Evolutionary conservation across 2,329 filamentous ascomycete genomes (phyloP), one percentile per base, ranked within the genome.

Genomic region (Penicillium sp.): DNA sequence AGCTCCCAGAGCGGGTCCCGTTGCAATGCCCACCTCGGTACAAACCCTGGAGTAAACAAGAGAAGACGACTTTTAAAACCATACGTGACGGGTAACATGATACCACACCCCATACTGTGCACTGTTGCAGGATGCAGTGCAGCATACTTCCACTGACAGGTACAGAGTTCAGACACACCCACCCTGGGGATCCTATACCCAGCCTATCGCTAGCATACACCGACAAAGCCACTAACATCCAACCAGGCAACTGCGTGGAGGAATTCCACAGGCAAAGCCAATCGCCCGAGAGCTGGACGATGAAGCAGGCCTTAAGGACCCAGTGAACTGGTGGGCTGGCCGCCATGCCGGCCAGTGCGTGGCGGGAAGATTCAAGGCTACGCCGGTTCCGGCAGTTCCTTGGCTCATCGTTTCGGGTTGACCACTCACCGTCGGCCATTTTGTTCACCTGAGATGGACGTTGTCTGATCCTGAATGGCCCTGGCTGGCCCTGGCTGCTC

Each of bases 321-420:
- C 43, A 12, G 43, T 45, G 43, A 47, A 47, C 43, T 47, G 43
- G 43, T 31, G 43, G 43, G 22, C 43, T 47, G 14, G 43, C 28
- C 28, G 28, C 28, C 28, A 6, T 31, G 43, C 43, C 43, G 57
- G 35, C 60, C 58, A 57, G 66, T 68, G 66, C 65, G 65, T 68
- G 65, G 54, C 28, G 42, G 43, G 63, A 67, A 67, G 49, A 63
- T 63, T 64, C n/a, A 28, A 34, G 43, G 42, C 66, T 67, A 67
- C 47, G 45, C 65, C 58, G 53, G 31, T 59, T 67, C 58, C 35
- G 57, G 66, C 58, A 67, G 58, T 53, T 65, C 55, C 59, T 51
- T 63, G 55, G 65, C 53, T 39, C 49, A 51, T 37, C 49, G 17
- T 39, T 39, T 34, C 28, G 28, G 31, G 45, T 15, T 20, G 45